A percentile compares a stretch with the other conserved stretches of the same genome.
These are phyloP conservation scores for Sporobolomyces roseus DNA, from an alignment of 768 basidiomycete species.

Conservation along the genomic window DNA sequence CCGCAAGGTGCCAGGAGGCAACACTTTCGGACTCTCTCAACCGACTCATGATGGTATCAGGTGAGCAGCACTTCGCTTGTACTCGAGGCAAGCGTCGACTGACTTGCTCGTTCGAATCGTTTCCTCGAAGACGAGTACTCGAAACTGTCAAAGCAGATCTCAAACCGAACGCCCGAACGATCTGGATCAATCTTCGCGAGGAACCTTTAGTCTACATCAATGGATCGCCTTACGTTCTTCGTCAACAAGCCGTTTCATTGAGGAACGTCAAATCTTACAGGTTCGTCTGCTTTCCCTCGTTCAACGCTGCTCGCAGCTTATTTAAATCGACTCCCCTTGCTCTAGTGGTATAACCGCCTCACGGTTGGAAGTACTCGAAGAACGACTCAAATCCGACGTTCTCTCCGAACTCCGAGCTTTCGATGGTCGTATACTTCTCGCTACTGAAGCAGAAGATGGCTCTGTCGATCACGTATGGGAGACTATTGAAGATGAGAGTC, in stretches of 20 bases:
- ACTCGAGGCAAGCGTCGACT: too few species aligned
- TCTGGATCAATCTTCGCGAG: conserved; percentile 80
- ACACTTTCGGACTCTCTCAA: conserved; percentile 88
- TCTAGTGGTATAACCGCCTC: conserved; percentile 87
- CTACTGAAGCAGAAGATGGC: conserved; percentile 82
- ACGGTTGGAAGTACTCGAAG: conserved; percentile 83
- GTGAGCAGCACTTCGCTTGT: conserved; percentile 58
- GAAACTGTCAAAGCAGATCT: conserved; percentile 18
- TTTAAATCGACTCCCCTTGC: not conserved
- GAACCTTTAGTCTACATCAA: conserved; percentile 83
- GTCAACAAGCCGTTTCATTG: conserved; percentile 76
- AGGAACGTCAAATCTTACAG: conserved; percentile 84
- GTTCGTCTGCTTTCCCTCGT: not conserved
- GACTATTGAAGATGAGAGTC: conserved; percentile 58
- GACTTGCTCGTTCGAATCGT: not conserved
- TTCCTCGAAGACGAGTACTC: conserved; percentile 9
- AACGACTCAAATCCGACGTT: conserved; percentile 82
- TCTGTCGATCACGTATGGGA: conserved; percentile 93
- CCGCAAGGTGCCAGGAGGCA: conserved; percentile 71
- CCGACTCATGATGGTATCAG: conserved; percentile 83
- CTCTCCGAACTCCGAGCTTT: conserved; percentile 74
- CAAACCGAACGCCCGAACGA: conserved; percentile 51
- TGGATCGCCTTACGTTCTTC: conserved; percentile 78
- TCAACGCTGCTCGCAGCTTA: not conserved
- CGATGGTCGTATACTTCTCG: conserved; percentile 77